A percentile compares a stretch with the other conserved stretches of the same genome.
These are phyloP conservation scores for Termitomyces eurrhizus DNA, from an alignment of 768 basidiomycete genomes.

Conservation along the genomic window DNA sequence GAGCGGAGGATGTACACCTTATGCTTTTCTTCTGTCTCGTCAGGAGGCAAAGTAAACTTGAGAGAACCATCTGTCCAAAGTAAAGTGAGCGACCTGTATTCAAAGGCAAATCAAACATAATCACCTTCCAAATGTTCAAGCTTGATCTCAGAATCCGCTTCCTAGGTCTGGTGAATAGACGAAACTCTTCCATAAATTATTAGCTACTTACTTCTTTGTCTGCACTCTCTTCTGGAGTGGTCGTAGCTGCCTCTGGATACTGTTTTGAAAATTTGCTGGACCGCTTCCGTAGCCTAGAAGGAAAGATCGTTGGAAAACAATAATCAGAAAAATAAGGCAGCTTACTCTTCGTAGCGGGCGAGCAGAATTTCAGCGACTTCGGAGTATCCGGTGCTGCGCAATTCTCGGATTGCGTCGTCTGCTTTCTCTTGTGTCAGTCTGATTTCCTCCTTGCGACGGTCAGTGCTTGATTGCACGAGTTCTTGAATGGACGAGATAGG, in stretches of 20 bases:
- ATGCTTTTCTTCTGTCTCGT: neutral
- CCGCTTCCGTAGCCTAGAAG: neutral
- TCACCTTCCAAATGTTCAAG: neutral
- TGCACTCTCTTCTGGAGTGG: neutral
- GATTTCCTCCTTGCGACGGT: neutral
- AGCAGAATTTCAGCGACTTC: neutral
- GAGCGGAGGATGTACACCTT: conserved; percentile 1
- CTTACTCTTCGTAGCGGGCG: neutral
- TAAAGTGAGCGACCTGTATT: neutral
- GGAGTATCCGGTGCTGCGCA: neutral
- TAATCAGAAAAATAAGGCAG: too few relatives aligned
- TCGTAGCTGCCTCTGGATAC: neutral
- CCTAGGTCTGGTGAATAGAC: neutral
- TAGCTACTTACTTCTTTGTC: neutral
- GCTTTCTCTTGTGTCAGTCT: neutral
- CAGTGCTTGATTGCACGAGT: neutral
- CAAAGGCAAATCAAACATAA: neutral
- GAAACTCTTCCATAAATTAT: neutral
- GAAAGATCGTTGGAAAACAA: neutral
- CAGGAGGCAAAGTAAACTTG: neutral
- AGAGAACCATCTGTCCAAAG: neutral
- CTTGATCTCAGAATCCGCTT: neutral
- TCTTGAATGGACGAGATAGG: neutral
- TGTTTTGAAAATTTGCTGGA: neutral
- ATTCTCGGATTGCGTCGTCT: neutral